Evolutionary conservation across 2,329 filamentous ascomycete species (phyloP).

Genomic region (Cordyceps militaris): DNA sequence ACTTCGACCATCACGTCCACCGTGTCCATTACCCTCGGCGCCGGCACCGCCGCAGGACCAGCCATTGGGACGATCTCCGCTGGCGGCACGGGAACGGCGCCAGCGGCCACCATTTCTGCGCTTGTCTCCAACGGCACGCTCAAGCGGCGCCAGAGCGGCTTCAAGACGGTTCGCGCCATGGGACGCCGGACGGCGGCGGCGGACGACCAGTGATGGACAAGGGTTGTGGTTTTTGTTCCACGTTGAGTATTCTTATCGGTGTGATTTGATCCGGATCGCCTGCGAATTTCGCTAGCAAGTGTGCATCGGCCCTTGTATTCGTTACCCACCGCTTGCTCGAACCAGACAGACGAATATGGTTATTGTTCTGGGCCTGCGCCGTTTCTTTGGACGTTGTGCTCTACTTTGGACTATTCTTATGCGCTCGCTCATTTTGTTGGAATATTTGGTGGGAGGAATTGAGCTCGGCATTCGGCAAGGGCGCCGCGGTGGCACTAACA

Average conservation of each 20-base stretch:
- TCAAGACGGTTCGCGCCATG: not conserved
- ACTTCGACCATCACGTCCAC: not conserved
- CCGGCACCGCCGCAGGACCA: not conserved
- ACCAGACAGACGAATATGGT: too few species aligned
- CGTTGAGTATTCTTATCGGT: not conserved
- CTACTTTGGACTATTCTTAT: not conserved
- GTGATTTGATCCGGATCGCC: not conserved
- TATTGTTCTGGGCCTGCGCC: not conserved
- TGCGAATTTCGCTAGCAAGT: not conserved
- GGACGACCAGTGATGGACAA: not conserved
- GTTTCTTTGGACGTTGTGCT: not conserved
- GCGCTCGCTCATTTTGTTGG: not conserved
- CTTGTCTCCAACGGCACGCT: not conserved
- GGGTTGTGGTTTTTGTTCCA: not conserved
- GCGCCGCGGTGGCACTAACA: slow-evolving; percentile 1
- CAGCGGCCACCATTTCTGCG: not conserved
- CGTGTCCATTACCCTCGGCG: not conserved
- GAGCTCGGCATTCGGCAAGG: slow-evolving; percentile 1
- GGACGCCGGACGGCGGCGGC: not conserved
- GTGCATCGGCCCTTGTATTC: not conserved
- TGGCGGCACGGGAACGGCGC: not conserved
- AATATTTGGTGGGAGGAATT: not conserved
- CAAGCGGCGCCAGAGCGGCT: not conserved
- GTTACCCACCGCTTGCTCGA: slow-evolving; percentile 1
- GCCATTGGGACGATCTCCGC: not conserved